Conservation (phyloP, 495 filamentous ascomycete species). For the Pseudoneurospora amorphoporcata region DNA sequence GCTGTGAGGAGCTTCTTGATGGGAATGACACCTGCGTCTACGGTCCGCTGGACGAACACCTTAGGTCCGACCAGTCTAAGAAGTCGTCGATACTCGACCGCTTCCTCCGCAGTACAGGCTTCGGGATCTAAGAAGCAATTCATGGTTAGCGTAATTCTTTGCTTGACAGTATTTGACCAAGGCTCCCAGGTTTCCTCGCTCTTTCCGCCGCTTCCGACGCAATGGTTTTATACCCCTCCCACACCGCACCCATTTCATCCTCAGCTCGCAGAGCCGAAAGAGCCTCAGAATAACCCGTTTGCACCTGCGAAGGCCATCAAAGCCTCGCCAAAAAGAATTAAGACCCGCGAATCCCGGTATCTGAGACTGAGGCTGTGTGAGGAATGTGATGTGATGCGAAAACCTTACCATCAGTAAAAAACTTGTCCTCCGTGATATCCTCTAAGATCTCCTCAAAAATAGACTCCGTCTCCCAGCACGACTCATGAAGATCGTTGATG, state of each 20-base stretch:
- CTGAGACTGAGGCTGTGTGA: background rate
- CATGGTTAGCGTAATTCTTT: background rate
- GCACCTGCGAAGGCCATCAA: background rate
- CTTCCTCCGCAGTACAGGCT: conserved; percentile 66
- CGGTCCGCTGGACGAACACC: conserved; percentile 62
- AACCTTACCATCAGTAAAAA: conserved; percentile 45
- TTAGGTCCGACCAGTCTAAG: conserved; percentile 66
- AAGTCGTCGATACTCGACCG: conserved; percentile 52
- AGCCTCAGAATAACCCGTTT: background rate
- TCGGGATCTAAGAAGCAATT: conserved; percentile 28
- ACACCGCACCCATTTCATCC: background rate
- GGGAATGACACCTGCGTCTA: conserved; percentile 55
- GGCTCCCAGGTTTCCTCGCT: conserved; percentile 6
- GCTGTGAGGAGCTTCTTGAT: conserved; percentile 82
- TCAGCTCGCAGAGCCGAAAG: background rate
- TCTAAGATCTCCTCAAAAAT: conserved; percentile 60
- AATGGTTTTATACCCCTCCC: background rate
- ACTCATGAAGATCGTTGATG: conserved; percentile 51
- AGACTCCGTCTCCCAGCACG: conserved; percentile 53
- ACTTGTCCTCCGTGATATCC: conserved; percentile 49
- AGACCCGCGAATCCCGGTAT: background rate
- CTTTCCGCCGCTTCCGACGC: background rate
- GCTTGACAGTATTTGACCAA: background rate
- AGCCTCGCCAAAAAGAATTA: background rate
- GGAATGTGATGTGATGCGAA: conserved; percentile 1